Base-by-base conservation (phyloP, 768 basidiomycete species). In the Leccinellum rugosiceps region DNA sequence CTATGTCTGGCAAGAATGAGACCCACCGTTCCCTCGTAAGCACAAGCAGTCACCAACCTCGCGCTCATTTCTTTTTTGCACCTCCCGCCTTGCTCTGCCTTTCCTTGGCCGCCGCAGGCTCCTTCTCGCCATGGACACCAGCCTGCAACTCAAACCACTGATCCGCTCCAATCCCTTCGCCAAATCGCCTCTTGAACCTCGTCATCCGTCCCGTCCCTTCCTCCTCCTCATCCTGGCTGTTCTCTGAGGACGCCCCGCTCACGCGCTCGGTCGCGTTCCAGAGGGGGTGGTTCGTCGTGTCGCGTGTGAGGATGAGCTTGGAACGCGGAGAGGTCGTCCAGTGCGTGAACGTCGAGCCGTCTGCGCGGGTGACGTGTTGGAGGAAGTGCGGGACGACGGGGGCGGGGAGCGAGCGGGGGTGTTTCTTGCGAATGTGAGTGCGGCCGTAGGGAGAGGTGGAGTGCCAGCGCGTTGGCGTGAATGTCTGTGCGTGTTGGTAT, bases 251-350 rank as follows among this genome's bases (percentile, higher is more conserved):
- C 30, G 75, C 71, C 43, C 80, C 84, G 57, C 76, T 77, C 25
- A 79, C 75, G 60, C 78, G 78, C 58, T 79, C 74, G 3, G 83
- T 81, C 3, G 88, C 83, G 66, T 91, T 90, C 88, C 90, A 97
- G 6, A 92, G 72, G 1, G 94, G 90, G 65, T 94, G 87, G 70
- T 94, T 97, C 15, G 90, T 91, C 50, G 90, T 86, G 65, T 96
- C 94, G 43, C 93, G 85, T 19, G 93, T 90, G 48, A 95, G 78
- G 35, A 86, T 83, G 47, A 92, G 81, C 35, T 83, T 71, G 4
- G 88, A 86, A 6, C 85, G 86, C 0, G 94, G 94, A 0, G 93
- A 92, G 1, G 94, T 95, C 13, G 90, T 92, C 82, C 88, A 90
- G 63, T 94, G 90, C 5, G 83, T 85, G 70, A 92, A 93, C 1